Evolutionary conservation across 1,284 basidiomycete species (phyloP).

Genomic region (Tilletia setariae): DNA sequence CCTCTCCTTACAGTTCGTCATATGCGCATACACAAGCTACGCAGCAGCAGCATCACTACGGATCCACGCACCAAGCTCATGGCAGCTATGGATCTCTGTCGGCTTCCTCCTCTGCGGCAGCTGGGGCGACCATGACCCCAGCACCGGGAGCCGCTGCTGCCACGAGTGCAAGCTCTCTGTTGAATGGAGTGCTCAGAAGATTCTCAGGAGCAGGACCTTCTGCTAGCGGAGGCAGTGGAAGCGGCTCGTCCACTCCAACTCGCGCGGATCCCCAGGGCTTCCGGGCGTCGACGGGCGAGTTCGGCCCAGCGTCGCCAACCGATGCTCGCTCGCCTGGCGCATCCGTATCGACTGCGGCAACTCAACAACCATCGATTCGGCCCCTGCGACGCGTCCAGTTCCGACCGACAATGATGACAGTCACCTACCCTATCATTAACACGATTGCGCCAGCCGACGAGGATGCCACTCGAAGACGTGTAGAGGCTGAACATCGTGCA

Average conservation of each 20-base stretch:
- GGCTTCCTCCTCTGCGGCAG: background rate
- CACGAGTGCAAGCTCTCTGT: background rate
- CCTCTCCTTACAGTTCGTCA: constrained; percentile 25
- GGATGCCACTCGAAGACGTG: constrained; percentile 40
- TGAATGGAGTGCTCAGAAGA: constrained; percentile 12
- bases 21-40: constrained; percentile 18
- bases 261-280: background rate
- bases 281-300: background rate
- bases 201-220: constrained; percentile 5
- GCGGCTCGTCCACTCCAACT: background rate
- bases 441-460: constrained; percentile 44
- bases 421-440: constrained; percentile 50
- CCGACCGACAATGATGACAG: constrained; percentile 40
- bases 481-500: constrained; percentile 44
- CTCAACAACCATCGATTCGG: constrained; percentile 5
- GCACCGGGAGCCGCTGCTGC: background rate
- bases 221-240: background rate
- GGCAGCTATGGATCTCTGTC: background rate
- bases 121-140: background rate
- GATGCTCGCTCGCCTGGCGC: background rate
- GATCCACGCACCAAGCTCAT: background rate
- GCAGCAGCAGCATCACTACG: constrained; percentile 7
- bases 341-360: background rate
- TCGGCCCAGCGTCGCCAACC: background rate
- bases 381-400: constrained; percentile 50